Evolutionary conservation across 768 basidiomycete species (phyloP).

Genomic region (Hortiboletus campestris): DNA sequence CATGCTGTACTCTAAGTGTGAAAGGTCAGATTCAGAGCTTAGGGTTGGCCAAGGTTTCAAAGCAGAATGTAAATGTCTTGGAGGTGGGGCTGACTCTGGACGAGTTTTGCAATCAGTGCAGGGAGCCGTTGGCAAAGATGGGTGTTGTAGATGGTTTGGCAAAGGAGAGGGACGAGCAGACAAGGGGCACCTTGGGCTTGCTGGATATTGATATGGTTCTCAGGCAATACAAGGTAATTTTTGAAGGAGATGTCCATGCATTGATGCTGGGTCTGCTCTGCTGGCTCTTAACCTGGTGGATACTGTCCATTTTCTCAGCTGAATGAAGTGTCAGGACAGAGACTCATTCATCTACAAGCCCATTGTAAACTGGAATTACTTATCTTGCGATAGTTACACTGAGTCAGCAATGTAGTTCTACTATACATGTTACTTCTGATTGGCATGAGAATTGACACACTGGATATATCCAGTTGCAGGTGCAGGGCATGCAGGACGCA

Average conservation of each 20-base stretch:
- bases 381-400: too few relatives aligned
- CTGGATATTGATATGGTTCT: slow-evolving; percentile 73
- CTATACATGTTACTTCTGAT: too few relatives aligned
- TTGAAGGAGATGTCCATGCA: slow-evolving; percentile 73
- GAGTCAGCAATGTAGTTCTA: too few relatives aligned
- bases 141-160: slow-evolving; percentile 63
- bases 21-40: slow-evolving; percentile 87
- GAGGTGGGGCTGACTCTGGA: slow-evolving; percentile 83
- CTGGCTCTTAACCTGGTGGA: slow-evolving; percentile 91
- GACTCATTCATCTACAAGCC: too few relatives aligned
- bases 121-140: slow-evolving; percentile 63
- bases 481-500: too few relatives aligned
- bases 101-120: slow-evolving; percentile 86
- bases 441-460: too few relatives aligned
- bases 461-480: too few relatives aligned
- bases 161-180: slow-evolving; percentile 55
- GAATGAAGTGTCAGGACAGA: too few relatives aligned
- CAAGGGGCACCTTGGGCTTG: too few relatives aligned
- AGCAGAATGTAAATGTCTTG: slow-evolving; percentile 61
- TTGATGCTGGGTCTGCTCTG: slow-evolving; percentile 85
- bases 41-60: slow-evolving; percentile 76
- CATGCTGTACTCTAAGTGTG: too few relatives aligned
- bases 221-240: slow-evolving; percentile 77
- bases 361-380: too few relatives aligned
- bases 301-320: too few relatives aligned